Evolutionary conservation across 176 grass and related monocot species (phyloP).

Genomic region (Luzula sylvatica): DNA sequence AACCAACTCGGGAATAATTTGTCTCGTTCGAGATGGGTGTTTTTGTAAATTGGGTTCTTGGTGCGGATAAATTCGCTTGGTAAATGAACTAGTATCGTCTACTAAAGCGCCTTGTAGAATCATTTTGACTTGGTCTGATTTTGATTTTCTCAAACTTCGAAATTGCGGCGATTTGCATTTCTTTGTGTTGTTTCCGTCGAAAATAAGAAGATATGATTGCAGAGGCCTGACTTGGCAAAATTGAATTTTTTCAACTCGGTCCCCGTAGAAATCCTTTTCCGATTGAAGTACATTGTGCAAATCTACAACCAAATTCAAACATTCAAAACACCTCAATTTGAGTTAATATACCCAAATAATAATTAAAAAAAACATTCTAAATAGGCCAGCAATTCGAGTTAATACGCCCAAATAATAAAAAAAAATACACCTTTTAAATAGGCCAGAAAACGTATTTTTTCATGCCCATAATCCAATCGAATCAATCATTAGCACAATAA

Average conservation of each 20-base stretch:
- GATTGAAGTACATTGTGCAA: not conserved
- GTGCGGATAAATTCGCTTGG: constrained; percentile 3
- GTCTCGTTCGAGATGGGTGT: not conserved
- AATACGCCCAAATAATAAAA: too few species aligned
- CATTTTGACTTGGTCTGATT: constrained; percentile 4
- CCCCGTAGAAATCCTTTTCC: constrained; percentile 32
- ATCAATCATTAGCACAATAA: not conserved
- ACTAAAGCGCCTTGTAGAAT: not conserved
- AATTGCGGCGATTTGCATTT: constrained; percentile 23
- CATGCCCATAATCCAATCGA: not conserved
- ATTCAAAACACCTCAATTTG: not conserved
- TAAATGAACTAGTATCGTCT: not conserved
- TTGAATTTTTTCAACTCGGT: constrained; percentile 19
- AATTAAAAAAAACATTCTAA: too few species aligned
- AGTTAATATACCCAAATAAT: too few species aligned
- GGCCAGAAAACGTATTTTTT: too few species aligned
- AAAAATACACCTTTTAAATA: too few species aligned
- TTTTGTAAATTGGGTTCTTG: not conserved
- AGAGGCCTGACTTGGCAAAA: constrained; percentile 53
- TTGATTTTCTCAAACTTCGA: constrained; percentile 2
- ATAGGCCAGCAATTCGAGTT: too few species aligned
- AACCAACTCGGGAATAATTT: not conserved
- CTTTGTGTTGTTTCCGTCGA: constrained; percentile 17
- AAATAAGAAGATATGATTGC: constrained; percentile 39
- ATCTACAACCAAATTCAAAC: constrained; percentile 14